Percentiles rank a stretch among this genome's conserved stretches.
phyloP scores from a whole-genome alignment of 2,329 filamentous ascomycete genomes.

The Trichophyton mentagrophytes region DNA sequence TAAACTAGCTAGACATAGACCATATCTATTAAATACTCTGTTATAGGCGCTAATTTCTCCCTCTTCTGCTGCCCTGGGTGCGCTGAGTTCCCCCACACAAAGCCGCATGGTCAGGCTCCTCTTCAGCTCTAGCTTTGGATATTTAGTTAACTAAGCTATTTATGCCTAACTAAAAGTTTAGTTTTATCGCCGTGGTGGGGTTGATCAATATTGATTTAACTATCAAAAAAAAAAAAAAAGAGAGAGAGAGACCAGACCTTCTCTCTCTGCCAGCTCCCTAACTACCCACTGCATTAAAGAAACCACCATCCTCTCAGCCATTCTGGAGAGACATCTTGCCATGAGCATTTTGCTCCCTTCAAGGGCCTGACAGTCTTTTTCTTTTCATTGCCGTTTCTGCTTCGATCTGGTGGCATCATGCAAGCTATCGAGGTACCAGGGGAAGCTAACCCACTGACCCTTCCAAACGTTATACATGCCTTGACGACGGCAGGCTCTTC shows the following conservation, averaged over 20 bases:
- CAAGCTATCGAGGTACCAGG: constrained; percentile 64
- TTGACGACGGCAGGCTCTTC: constrained; percentile 52
- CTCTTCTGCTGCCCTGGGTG: not conserved
- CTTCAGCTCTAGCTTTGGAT: not conserved
- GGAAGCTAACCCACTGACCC: constrained; percentile 60
- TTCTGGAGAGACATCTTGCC: not conserved
- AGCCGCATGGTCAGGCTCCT: not conserved
- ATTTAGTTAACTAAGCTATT: not conserved
- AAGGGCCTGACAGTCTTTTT: not conserved
- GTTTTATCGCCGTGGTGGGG: constrained; percentile 1
- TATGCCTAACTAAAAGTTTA: not conserved
- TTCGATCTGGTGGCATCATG: constrained; percentile 36
- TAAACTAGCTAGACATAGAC: not conserved
- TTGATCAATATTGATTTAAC: not conserved
- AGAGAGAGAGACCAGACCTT: too few relatives aligned
- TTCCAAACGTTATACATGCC: constrained; percentile 51
- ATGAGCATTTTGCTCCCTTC: not conserved
- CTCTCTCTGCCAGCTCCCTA: too few relatives aligned
- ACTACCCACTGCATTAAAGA: not conserved
- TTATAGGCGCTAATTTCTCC: not conserved
- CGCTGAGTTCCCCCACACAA: not conserved
- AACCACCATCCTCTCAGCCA: not conserved
- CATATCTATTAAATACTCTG: not conserved
- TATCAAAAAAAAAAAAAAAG: not conserved
- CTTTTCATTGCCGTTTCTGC: not conserved